Evolutionary conservation across 1,284 basidiomycete species (phyloP).

Genomic region (Irpex sp.): DNA sequence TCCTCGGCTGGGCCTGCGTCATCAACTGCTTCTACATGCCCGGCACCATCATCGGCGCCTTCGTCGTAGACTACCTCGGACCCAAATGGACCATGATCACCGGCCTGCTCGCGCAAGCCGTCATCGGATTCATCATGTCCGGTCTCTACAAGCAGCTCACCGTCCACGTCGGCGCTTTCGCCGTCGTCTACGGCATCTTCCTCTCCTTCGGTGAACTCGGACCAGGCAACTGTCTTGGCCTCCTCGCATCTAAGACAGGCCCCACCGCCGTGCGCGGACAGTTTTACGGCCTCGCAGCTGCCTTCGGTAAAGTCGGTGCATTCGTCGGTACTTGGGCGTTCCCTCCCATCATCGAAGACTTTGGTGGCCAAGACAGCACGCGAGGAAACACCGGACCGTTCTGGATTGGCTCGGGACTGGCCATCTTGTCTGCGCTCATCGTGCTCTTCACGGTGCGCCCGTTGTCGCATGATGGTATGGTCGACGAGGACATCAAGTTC

Average conservation of each 20-base stretch:
- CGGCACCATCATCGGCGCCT: slow-evolving; percentile 76
- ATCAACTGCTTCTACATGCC: slow-evolving; percentile 82
- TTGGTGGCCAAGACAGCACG: slow-evolving; percentile 46
- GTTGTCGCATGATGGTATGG: slow-evolving; percentile 77
- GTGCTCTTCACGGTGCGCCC: slow-evolving; percentile 76
- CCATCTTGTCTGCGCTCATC: slow-evolving; percentile 73
- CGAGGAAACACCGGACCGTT: slow-evolving; percentile 78
- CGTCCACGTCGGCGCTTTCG: slow-evolving; percentile 73
- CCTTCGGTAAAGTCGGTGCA: slow-evolving; percentile 87
- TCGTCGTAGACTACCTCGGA: slow-evolving; percentile 72
- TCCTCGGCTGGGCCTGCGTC: slow-evolving; percentile 77
- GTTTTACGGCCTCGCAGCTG: slow-evolving; percentile 84
- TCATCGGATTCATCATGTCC: slow-evolving; percentile 85
- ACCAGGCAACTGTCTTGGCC: slow-evolving; percentile 78
- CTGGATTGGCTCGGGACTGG: slow-evolving; percentile 78
- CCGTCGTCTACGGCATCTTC: slow-evolving; percentile 90
- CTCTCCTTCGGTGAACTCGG: slow-evolving; percentile 81
- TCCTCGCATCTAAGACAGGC: slow-evolving; percentile 79
- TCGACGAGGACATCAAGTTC: slow-evolving; percentile 76
- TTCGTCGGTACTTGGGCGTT: slow-evolving; percentile 75
- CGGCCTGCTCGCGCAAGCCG: slow-evolving; percentile 66
- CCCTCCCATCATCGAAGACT: slow-evolving; percentile 61
- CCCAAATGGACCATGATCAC: slow-evolving; percentile 78
- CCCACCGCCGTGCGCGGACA: slow-evolving; percentile 87
- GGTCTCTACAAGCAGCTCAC: slow-evolving; percentile 66